Evolutionary conservation across 768 basidiomycete genomes (phyloP).

Genomic region (Mycena olivaceomarginata): DNA sequence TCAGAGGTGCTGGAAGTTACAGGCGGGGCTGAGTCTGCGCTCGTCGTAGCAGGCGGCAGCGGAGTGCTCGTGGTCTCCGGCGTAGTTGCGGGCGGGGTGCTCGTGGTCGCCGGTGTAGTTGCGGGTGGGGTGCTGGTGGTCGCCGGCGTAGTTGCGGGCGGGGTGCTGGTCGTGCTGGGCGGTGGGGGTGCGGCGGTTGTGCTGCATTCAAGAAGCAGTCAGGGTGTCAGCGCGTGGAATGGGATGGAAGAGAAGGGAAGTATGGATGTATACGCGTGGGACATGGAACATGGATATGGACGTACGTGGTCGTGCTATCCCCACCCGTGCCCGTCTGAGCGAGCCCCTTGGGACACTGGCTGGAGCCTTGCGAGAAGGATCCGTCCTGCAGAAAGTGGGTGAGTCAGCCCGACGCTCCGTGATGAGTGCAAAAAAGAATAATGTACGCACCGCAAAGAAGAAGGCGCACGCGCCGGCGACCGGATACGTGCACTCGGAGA

Average conservation of each 20-base stretch:
- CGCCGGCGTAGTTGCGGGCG: too few relatives aligned
- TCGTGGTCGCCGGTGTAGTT: too few relatives aligned
- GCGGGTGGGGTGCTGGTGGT: too few relatives aligned
- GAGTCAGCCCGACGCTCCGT: neutral
- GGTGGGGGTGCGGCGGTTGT: neutral
- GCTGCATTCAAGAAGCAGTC: neutral
- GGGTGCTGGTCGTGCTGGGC: too few relatives aligned
- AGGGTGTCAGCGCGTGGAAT: neutral
- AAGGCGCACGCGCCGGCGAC: neutral
- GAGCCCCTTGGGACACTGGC: neutral
- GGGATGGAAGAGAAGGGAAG: too few relatives aligned
- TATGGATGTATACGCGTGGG: neutral
- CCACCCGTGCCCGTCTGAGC: neutral
- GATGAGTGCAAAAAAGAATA: neutral
- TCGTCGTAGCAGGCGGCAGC: neutral
- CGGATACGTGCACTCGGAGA: neutral
- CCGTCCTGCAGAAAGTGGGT: neutral
- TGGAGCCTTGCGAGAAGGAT: neutral
- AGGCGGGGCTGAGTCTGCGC: neutral
- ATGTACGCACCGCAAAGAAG: neutral
- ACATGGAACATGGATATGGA: too few relatives aligned
- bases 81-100: too few relatives aligned
- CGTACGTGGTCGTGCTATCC: neutral
- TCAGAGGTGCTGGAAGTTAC: neutral
- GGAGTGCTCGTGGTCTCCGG: neutral